Evolutionary conservation across 768 basidiomycete genomes (phyloP).

Genomic region (Pisolithus orientalis): DNA sequence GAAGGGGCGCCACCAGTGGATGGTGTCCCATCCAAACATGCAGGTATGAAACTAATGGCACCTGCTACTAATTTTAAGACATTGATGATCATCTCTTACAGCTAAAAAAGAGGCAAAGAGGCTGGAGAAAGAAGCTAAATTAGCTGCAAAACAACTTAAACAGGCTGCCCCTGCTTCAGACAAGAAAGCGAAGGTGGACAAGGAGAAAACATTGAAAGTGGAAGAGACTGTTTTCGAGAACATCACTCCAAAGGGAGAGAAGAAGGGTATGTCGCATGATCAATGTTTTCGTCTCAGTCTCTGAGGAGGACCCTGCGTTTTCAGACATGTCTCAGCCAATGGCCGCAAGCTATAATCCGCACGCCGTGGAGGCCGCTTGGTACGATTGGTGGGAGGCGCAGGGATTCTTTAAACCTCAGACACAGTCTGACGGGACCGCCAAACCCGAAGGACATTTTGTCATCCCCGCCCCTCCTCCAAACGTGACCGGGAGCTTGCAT

Average conservation of each 20-base stretch:
- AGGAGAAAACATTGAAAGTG: slow-evolving; percentile 67
- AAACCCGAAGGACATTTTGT: slow-evolving; percentile 71
- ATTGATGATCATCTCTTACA: slow-evolving; percentile 17
- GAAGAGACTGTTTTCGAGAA: slow-evolving; percentile 79
- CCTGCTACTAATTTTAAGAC: background rate
- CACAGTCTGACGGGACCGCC: slow-evolving; percentile 47
- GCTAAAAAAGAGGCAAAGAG: slow-evolving; percentile 86
- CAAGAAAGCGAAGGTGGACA: slow-evolving; percentile 72
- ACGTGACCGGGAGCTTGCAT: slow-evolving; percentile 93
- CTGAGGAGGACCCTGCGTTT: background rate
- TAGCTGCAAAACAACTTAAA: slow-evolving; percentile 57
- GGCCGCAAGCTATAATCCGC: slow-evolving; percentile 91
- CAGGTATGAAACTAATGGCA: slow-evolving; percentile 24
- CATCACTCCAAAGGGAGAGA: slow-evolving; percentile 82
- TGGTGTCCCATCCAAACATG: slow-evolving; percentile 31
- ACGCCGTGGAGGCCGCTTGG: slow-evolving; percentile 92
- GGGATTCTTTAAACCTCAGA: slow-evolving; percentile 83
- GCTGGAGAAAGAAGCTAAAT: slow-evolving; percentile 72
- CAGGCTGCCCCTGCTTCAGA: slow-evolving; percentile 37
- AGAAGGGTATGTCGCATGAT: slow-evolving; percentile 63
- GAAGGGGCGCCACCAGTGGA: slow-evolving; percentile 1
- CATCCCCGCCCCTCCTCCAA: slow-evolving; percentile 89
- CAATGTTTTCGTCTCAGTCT: background rate
- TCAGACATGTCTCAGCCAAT: slow-evolving; percentile 83
- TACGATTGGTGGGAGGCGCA: slow-evolving; percentile 96